These are phyloP conservation scores for grape (Vitis vinifera) DNA, from an alignment of 164 flowering plant species.

Conservation along the genomic window ASM3070453v1 NC_081822.1:33929001-33929500, in stretches of 20 bases:
- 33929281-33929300: constrained; percentile 26
- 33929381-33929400: constrained; percentile 39
- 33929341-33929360: constrained; percentile 39
- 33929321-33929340: constrained; percentile 40
- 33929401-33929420: constrained; percentile 85
- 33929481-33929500: constrained; percentile 70
- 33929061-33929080: background rate
- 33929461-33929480: constrained; percentile 81
- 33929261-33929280: constrained; percentile 15
- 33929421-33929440: constrained; percentile 88
- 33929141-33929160: constrained; percentile 2
- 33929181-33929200: constrained; percentile 11
- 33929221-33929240: constrained; percentile 24
- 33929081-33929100: background rate
- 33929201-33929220: constrained; percentile 12
- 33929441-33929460: constrained; percentile 70
- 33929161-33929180: constrained; percentile 6
- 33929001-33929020: background rate
- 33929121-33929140: background rate
- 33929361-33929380: constrained; percentile 44
- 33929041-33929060: background rate
- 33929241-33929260: constrained; percentile 10
- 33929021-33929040: background rate
- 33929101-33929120: background rate
- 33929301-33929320: constrained; percentile 28